Percentiles rank a stretch among this genome's conserved stretches.
Conservation (phyloP, 345 rosid species). For the Hibiscus trionum region DNA sequence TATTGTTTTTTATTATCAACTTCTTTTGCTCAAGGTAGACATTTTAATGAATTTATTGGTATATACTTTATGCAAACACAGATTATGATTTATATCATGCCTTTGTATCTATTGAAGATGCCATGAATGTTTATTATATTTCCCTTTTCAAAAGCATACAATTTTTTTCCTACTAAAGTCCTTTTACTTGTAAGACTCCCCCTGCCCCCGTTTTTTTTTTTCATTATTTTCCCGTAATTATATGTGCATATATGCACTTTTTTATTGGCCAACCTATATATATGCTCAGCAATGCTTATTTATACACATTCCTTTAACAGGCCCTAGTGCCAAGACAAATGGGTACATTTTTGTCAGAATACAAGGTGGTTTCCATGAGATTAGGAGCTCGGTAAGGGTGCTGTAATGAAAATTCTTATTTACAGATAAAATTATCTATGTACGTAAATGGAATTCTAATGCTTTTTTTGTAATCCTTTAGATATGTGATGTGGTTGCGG, state of each 20-base stretch:
- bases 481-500: constrained; percentile 78
- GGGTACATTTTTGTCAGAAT: constrained; percentile 85
- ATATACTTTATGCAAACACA: background rate
- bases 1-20: too few species aligned
- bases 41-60: background rate
- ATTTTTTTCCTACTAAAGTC: too few species aligned
- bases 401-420: background rate
- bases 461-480: constrained; percentile 19
- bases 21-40: too few species aligned
- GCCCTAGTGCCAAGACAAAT: constrained; percentile 46
- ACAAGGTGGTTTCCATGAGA: constrained; percentile 99
- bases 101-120: background rate
- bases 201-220: background rate
- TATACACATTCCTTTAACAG: constrained; percentile 29
- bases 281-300: background rate
- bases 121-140: background rate
- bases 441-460: constrained; percentile 7
- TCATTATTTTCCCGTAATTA: background rate
- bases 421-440: background rate
- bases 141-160: background rate
- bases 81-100: background rate
- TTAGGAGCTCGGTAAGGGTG: constrained; percentile 81
- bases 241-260: too few species aligned
- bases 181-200: background rate
- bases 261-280: background rate